Evolutionary conservation across 495 filamentous ascomycete species (phyloP).

Genomic region (Lasiosphaeria miniovina): DNA sequence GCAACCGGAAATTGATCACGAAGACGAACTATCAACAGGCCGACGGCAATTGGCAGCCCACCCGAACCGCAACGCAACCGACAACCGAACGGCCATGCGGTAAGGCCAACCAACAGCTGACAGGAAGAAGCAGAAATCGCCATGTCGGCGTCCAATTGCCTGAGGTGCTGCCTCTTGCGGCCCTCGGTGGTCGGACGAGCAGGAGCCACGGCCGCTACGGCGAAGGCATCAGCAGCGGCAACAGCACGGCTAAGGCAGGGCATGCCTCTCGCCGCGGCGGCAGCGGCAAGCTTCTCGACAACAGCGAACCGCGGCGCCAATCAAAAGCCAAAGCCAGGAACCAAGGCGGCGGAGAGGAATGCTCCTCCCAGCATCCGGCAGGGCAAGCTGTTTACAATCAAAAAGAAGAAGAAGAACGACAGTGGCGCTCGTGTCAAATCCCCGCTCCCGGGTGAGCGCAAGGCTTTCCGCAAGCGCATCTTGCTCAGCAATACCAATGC

Average conservation of each 20-base stretch:
- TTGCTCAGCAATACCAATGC: conserved; percentile 93
- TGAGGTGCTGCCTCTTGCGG: conserved; percentile 66
- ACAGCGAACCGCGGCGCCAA: conserved; percentile 4
- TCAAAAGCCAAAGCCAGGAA: neutral
- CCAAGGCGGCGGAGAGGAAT: conserved; percentile 24
- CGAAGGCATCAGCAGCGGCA: neutral
- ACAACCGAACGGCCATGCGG: conserved; percentile 25
- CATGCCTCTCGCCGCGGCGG: neutral
- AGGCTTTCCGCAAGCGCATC: conserved; percentile 80
- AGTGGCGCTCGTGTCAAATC: conserved; percentile 41
- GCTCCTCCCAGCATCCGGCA: conserved; percentile 14
- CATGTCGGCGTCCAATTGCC: conserved; percentile 68
- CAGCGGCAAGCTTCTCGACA: conserved; percentile 34
- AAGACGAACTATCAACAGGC: conserved; percentile 2
- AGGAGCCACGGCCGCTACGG: neutral
- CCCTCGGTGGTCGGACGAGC: conserved; percentile 42
- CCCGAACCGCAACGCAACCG: conserved; percentile 6
- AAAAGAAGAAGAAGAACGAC: conserved; percentile 57
- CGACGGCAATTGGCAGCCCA: conserved; percentile 25
- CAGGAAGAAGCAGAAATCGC: conserved; percentile 18
- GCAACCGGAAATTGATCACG: neutral
- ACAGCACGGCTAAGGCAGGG: neutral
- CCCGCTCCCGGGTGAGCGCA: conserved; percentile 74
- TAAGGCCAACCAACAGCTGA: conserved; percentile 16
- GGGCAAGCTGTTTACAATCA: conserved; percentile 38